A percentile compares a stretch with the other conserved stretches of the same genome.
phyloP scores from a whole-genome alignment of 768 basidiomycete species.

The Tylopilus vinaceipallidus region DNA sequence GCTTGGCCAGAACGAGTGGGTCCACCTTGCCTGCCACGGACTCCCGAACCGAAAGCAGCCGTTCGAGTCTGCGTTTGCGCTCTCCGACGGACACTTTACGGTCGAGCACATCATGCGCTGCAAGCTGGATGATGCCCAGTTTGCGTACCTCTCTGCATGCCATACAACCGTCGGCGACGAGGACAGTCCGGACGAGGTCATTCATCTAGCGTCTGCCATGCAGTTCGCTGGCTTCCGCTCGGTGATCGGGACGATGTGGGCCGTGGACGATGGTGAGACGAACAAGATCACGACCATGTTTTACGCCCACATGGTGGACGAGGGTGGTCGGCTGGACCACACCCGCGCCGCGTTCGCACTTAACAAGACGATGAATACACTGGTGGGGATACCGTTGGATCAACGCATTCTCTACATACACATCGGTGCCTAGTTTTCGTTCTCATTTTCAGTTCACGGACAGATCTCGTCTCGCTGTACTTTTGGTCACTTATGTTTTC shows the following conservation, averaged over 20 bases:
- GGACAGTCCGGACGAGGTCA: no score
- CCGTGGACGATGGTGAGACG: slow-evolving; percentile 3
- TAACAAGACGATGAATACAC: slow-evolving; percentile 1
- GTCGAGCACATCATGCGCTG: no score
- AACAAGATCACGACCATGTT: slow-evolving; percentile 1
- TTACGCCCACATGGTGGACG: slow-evolving; percentile 6
- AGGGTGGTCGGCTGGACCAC: neutral
- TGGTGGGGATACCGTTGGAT: slow-evolving; percentile 1
- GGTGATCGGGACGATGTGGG: slow-evolving; percentile 12
- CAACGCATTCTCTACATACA: slow-evolving; percentile 17
- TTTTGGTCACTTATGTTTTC: no score
- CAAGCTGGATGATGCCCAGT: no score
- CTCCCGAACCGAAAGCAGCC: no score
- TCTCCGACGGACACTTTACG: no score
- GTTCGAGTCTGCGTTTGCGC: no score
- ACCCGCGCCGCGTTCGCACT: slow-evolving; percentile 6
- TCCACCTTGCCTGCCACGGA: no score
- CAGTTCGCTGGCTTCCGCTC: slow-evolving; percentile 4
- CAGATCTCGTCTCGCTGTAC: no score
- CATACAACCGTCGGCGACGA: no score
- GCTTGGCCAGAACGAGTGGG: slow-evolving; percentile 8
- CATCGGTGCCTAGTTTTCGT: slow-evolving; percentile 6
- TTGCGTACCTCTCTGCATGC: no score
- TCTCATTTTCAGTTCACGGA: neutral
- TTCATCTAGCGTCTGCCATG: slow-evolving; percentile 9